Conservation (phyloP, 306 rosid genomes). For the Glycine latifolia region DNA sequence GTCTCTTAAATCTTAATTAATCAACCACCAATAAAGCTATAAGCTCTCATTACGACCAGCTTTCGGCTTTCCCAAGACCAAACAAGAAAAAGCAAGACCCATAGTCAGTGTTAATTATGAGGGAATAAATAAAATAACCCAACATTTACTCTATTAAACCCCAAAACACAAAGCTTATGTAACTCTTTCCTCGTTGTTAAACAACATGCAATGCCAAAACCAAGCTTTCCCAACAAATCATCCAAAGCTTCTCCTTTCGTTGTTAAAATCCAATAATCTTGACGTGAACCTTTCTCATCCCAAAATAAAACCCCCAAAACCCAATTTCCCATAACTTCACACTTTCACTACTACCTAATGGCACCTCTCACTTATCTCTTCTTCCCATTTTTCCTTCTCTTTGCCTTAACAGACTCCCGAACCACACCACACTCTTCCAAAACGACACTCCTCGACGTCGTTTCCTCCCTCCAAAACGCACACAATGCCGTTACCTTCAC, state of each 20-base stretch:
- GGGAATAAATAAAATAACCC: not conserved
- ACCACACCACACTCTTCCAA: constrained; percentile 33
- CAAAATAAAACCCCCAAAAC: constrained; percentile 34
- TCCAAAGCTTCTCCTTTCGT: constrained; percentile 53
- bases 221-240: constrained; percentile 37
- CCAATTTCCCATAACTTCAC: not conserved
- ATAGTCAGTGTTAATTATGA: not conserved
- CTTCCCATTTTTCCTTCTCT: constrained; percentile 32
- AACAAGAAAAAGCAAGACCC: not conserved
- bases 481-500: constrained; percentile 28
- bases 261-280: constrained; percentile 30
- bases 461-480: constrained; percentile 53
- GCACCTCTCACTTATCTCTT: constrained; percentile 26
- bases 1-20: not conserved
- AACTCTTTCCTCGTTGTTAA: not conserved
- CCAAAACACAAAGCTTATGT: constrained; percentile 42
- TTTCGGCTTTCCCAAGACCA: constrained; percentile 38
- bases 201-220: constrained; percentile 5
- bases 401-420: constrained; percentile 46
- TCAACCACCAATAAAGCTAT: constrained; percentile 35
- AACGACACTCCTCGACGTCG: constrained; percentile 67
- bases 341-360: constrained; percentile 17
- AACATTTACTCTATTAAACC: not conserved
- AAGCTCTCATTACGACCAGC: constrained; percentile 27
- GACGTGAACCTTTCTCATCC: not conserved